Percentiles rank a stretch among this genome's conserved stretches.
These are phyloP conservation scores for Boletus bicolor DNA, from an alignment of 768 basidiomycete species.

Conservation along the genomic window DNA sequence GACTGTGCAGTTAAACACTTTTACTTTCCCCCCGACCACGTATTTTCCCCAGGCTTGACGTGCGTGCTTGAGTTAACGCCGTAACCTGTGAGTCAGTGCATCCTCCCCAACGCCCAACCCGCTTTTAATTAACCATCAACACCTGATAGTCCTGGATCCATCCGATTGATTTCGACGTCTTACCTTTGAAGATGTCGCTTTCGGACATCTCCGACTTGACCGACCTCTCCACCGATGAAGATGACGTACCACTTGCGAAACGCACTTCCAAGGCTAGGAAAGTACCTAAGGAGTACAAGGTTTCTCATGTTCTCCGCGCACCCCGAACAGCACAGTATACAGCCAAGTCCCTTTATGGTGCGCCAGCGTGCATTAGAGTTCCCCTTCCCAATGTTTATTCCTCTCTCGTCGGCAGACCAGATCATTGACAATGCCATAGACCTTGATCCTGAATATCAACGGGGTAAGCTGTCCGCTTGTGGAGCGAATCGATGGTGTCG, in stretches of 20 bases:
- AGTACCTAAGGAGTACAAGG: constrained; percentile 29
- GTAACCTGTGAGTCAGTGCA: not conserved
- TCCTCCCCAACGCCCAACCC: not conserved
- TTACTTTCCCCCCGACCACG: not conserved
- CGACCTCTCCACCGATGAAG: constrained; percentile 43
- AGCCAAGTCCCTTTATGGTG: constrained; percentile 45
- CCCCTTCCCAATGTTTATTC: not conserved
- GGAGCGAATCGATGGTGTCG: not conserved
- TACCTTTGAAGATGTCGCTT: constrained; percentile 28
- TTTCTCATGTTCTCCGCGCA: constrained; percentile 33
- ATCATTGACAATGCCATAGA: constrained; percentile 46
- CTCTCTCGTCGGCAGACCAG: constrained; percentile 36
- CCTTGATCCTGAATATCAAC: constrained; percentile 64
- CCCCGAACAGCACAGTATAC: constrained; percentile 41
- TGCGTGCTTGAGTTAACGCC: not conserved
- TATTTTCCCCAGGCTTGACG: not conserved
- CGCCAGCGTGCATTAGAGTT: not conserved
- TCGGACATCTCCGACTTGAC: constrained; percentile 48
- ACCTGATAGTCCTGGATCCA: not conserved
- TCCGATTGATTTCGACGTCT: not conserved
- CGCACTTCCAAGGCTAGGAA: constrained; percentile 24
- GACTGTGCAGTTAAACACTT: not conserved
- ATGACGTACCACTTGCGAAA: constrained; percentile 28
- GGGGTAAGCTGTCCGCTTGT: constrained; percentile 38
- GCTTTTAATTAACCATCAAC: not conserved